phyloP scores from a whole-genome alignment of 1,139 yeast genomes.

The Candida tropicalis region DNA sequence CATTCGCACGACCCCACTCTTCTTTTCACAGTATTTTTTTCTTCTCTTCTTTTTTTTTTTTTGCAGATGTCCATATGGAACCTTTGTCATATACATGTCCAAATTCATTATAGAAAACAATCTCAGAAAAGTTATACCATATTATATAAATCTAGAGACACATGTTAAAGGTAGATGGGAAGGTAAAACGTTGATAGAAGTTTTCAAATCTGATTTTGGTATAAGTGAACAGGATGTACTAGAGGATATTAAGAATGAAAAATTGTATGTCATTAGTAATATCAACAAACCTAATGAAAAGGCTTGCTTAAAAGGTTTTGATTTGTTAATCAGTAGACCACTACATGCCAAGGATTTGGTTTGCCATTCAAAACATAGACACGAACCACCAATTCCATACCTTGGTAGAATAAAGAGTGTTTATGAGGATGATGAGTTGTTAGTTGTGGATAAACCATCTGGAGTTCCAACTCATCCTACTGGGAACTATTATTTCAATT shows the following conservation, averaged over 20 bases:
- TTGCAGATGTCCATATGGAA: not conserved
- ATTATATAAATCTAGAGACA: slow-evolving; percentile 40
- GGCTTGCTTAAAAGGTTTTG: slow-evolving; percentile 25
- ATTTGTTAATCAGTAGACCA: slow-evolving; percentile 21
- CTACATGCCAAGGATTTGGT: slow-evolving; percentile 54
- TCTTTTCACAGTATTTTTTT: not conserved
- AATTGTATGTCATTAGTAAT: slow-evolving; percentile 29
- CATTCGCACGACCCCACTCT: slow-evolving; percentile 3
- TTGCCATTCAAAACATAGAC: slow-evolving; percentile 53
- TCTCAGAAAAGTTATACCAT: slow-evolving; percentile 50
- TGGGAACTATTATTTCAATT: slow-evolving; percentile 61
- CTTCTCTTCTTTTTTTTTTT: not conserved
- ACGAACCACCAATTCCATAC: slow-evolving; percentile 58
- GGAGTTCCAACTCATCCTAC: slow-evolving; percentile 86
- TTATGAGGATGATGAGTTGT: slow-evolving; percentile 45
- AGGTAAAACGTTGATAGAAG: slow-evolving; percentile 43
- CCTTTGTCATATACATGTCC: slow-evolving; percentile 9
- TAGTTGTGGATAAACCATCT: slow-evolving; percentile 72
- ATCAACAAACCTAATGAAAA: slow-evolving; percentile 28
- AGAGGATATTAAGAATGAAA: slow-evolving; percentile 27
- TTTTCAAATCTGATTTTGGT: slow-evolving; percentile 50
- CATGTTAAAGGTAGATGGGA: slow-evolving; percentile 54
- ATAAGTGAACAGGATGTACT: slow-evolving; percentile 27
- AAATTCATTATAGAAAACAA: slow-evolving; percentile 36
- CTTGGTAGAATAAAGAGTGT: slow-evolving; percentile 39